Evolutionary conservation across 1,139 yeast species (phyloP).

Genomic region (Geotrichum siamense): DNA sequence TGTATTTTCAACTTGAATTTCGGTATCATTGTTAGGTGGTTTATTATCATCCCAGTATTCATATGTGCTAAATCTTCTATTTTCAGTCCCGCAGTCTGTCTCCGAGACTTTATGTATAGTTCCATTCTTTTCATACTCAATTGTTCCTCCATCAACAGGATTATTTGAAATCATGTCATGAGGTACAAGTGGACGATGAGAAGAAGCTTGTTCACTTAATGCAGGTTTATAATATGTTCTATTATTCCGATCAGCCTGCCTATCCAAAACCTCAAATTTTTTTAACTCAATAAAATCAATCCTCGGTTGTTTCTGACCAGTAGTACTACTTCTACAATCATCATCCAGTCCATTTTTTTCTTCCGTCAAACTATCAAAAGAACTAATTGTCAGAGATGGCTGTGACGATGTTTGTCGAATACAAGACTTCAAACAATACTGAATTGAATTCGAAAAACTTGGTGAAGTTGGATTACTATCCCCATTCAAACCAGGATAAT

Average conservation of each 20-base stretch:
- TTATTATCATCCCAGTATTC: neutral
- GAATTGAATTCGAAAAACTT: neutral
- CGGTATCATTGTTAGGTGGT: neutral
- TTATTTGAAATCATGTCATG: neutral
- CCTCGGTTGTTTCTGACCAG: constrained; percentile 11
- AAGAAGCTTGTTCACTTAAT: neutral
- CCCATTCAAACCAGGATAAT: neutral
- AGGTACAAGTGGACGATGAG: constrained; percentile 17
- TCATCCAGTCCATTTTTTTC: constrained; percentile 1
- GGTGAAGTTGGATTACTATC: neutral
- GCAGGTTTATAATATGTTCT: constrained; percentile 16
- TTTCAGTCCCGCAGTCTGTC: constrained; percentile 1
- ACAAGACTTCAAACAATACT: neutral
- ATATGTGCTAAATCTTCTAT: neutral
- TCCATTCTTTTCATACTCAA: neutral
- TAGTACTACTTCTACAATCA: neutral
- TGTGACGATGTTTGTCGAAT: neutral
- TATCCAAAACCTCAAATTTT: constrained; percentile 29
- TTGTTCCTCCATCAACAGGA: neutral
- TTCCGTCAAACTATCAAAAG: neutral
- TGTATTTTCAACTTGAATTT: neutral
- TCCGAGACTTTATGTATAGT: neutral
- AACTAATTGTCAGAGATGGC: neutral
- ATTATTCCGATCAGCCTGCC: constrained; percentile 10
- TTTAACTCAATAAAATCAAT: constrained; percentile 38